Base-by-base conservation (phyloP, 2,329 filamentous ascomycete species). In the Ceratocystiopsis sp. region DNA sequence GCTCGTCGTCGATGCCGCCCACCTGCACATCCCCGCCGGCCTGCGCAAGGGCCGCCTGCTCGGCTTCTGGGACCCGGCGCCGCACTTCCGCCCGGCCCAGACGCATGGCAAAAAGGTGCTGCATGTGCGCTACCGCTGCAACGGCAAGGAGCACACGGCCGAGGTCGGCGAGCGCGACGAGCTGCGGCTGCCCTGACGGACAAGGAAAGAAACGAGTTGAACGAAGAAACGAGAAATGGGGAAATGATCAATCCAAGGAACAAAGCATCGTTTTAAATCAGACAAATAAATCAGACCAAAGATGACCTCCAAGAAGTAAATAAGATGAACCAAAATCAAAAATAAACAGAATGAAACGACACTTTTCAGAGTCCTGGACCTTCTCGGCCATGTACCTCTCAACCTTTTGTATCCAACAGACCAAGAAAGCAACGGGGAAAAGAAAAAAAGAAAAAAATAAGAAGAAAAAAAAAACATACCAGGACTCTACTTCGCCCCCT, bases 21-120 rank as follows among this genome's bases (percentile, higher is more conserved):
- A 39, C 12, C 46, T 69, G 13, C 44, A 52, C 4, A 64, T 68
- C 34, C 64, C 65, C 0, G 43, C 44, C 3, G 62, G 64, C 0
- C 51, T 68, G 42, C 52, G 58, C 41, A 67, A 69, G 57, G 60
- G 58, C 38, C 57, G 61, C 34, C 50, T 71, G 25, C 55, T 67
- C 0, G 68, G 68, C 1, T 71, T 71, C 52, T 70, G 67, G 63
- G 68, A 71, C 44, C 67, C 67, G 15, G 61, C 60, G 13, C 68
- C 66, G 6, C 52, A 53, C 32, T 49, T 42, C 39, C 35, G 33
- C 17, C 13, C 17, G 14, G 15, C 21, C 12, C 41, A 38, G 16
- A 34, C 4, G 18, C 10, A n/a, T 17, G 52, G 54, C 34, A 57
- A 57, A 17, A 71, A 71, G 59, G 57, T 62, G 34, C 54, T 71